Conservation (phyloP, 208 protist species). For the Acanthamoeba royreba region DNA sequence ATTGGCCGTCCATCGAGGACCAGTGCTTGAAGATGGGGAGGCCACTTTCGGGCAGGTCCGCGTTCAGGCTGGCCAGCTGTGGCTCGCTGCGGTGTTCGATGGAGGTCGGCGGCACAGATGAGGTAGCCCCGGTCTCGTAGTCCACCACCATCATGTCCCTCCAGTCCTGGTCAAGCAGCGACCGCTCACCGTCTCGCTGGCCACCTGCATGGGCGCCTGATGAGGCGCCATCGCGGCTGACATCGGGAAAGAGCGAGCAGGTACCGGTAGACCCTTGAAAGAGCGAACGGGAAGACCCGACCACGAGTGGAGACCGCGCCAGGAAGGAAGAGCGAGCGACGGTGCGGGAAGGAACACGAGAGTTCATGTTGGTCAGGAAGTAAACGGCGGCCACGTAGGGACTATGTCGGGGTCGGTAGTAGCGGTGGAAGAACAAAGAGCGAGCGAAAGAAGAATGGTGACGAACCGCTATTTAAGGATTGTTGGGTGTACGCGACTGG, state of each 20-base stretch:
- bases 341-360: neutral
- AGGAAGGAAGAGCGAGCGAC: neutral
- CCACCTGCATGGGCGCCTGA: neutral
- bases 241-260: no score
- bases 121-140: neutral
- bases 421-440: neutral
- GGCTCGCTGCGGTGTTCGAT: neutral
- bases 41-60: neutral
- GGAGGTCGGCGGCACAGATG: neutral
- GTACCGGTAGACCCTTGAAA: neutral
- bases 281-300: neutral
- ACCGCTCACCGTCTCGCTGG: neutral
- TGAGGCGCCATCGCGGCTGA: neutral
- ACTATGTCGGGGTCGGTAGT: neutral
- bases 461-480: neutral
- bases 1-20: no score
- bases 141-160: neutral
- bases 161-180: neutral
- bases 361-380: neutral
- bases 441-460: neutral
- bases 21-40: neutral
- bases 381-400: neutral
- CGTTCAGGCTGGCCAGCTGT: no score
- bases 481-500: no score
- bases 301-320: neutral